Conservation (phyloP, 495 filamentous ascomycete species). For the Aspergillus ostianus region DNA sequence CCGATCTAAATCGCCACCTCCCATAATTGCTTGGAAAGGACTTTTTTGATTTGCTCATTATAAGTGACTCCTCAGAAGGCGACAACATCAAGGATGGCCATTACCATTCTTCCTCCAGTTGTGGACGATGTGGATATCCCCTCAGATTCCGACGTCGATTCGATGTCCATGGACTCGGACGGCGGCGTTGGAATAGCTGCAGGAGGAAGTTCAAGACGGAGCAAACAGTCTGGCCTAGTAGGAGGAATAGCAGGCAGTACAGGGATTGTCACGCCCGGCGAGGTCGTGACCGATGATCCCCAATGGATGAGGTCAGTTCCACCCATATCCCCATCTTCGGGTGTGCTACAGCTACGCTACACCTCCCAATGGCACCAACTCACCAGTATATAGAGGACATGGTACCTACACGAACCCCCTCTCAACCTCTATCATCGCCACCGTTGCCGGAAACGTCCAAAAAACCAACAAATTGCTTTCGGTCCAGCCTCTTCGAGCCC, state of each 20-base stretch:
- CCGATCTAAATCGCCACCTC: neutral
- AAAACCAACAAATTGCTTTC: conserved; percentile 96
- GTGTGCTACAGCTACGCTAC: neutral
- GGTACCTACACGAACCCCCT: conserved; percentile 67
- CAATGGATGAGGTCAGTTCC: conserved; percentile 88
- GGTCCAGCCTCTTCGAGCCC: conserved; percentile 82
- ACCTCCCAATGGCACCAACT: conserved; percentile 10
- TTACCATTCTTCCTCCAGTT: conserved; percentile 72
- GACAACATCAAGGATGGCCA: conserved; percentile 57
- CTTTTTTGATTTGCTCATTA: neutral
- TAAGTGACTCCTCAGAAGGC: neutral
- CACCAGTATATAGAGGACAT: conserved; percentile 60
- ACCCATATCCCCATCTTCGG: neutral
- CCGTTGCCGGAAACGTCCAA: conserved; percentile 80
- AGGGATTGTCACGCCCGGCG: conserved; percentile 82
- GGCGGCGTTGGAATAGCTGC: conserved; percentile 57
- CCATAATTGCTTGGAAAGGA: neutral
- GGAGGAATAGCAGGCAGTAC: conserved; percentile 29
- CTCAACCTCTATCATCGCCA: conserved; percentile 71
- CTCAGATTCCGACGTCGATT: conserved; percentile 36
- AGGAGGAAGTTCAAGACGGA: conserved; percentile 31
- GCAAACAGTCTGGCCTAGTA: conserved; percentile 39
- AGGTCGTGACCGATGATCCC: conserved; percentile 81
- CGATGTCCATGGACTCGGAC: conserved; percentile 57
- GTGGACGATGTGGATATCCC: conserved; percentile 34